Conservation (phyloP, 495 filamentous ascomycete genomes). For the Aspergillus olivimuriae region DNA sequence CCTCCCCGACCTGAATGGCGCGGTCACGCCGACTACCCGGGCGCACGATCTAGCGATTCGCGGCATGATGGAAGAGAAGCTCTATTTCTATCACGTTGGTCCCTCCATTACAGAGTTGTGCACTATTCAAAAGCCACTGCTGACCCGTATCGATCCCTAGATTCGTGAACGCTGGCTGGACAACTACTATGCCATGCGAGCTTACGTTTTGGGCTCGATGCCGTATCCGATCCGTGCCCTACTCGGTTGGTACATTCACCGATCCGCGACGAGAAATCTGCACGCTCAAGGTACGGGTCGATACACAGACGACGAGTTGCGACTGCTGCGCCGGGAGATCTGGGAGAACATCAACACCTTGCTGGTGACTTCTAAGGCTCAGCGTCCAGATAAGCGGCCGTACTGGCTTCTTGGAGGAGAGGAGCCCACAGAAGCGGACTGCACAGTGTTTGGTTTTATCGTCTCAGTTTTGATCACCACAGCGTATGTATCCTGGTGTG, state of each 20-base stretch:
- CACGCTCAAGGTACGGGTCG: conserved; percentile 51
- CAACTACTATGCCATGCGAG: conserved; percentile 58
- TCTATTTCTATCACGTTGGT: conserved; percentile 49
- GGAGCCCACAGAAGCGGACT: conserved; percentile 51
- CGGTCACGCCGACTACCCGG: conserved; percentile 26
- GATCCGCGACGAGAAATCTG: conserved; percentile 31
- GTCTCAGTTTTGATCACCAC: conserved; percentile 39
- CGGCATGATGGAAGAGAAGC: conserved; percentile 54
- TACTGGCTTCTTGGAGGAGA: conserved; percentile 55
- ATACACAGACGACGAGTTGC: conserved; percentile 44
- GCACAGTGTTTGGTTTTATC: conserved; percentile 52
- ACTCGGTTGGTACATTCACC: conserved; percentile 47
- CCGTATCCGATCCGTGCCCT: conserved; percentile 47
- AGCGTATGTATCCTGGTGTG: conserved; percentile 46
- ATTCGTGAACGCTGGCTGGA: conserved; percentile 42
- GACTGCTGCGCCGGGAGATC: conserved; percentile 36
- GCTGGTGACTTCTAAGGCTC: conserved; percentile 16
- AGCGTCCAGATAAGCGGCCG: conserved; percentile 16
- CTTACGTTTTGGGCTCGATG: conserved; percentile 38
- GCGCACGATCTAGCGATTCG: conserved; percentile 45
- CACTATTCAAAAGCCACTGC: too few species aligned
- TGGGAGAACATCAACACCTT: conserved; percentile 46
- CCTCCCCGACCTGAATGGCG: conserved; percentile 42
- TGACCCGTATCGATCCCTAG: conserved; percentile 8
- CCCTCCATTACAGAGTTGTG: too few species aligned